Conservation (phyloP, 2,329 filamentous ascomycete genomes). For the Teratosphaeria nubilosa region DNA sequence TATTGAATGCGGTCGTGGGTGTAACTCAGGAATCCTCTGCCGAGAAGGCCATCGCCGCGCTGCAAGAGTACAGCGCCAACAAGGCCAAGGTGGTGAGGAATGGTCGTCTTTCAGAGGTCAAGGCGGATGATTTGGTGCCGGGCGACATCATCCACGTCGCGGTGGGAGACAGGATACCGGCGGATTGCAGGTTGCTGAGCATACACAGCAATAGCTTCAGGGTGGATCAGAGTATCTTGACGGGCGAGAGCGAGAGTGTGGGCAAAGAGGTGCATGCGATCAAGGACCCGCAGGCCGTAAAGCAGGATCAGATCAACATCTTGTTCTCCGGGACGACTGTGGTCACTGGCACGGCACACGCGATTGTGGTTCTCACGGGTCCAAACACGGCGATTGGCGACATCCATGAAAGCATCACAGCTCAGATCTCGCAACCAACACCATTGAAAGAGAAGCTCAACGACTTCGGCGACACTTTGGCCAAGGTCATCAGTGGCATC, state of each 20-base stretch:
- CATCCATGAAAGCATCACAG: slow-evolving; percentile 96
- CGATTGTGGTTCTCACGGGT: slow-evolving; percentile 83
- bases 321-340: slow-evolving; percentile 97
- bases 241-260: slow-evolving; percentile 95
- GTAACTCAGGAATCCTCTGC: slow-evolving; percentile 98
- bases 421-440: slow-evolving; percentile 95
- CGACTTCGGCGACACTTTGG: slow-evolving; percentile 89
- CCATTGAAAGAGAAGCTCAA: slow-evolving; percentile 98
- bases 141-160: slow-evolving; percentile 83
- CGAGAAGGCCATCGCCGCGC: slow-evolving; percentile 93
- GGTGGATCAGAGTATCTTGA: slow-evolving; percentile 93
- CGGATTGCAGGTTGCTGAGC: slow-evolving; percentile 79
- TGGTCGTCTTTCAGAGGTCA: slow-evolving; percentile 69
- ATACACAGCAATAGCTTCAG: slow-evolving; percentile 97
- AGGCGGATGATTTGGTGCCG: slow-evolving; percentile 93
- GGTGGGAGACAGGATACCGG: slow-evolving; percentile 86
- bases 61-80: slow-evolving; percentile 98
- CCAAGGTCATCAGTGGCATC: slow-evolving; percentile 96
- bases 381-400: slow-evolving; percentile 90
- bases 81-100: slow-evolving; percentile 88
- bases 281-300: slow-evolving; percentile 72
- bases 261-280: slow-evolving; percentile 66
- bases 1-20: slow-evolving; percentile 93
- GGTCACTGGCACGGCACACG: slow-evolving; percentile 84
- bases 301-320: slow-evolving; percentile 97